Percentiles rank a stretch among this genome's conserved stretches.
phyloP scores from a whole-genome alignment of 768 basidiomycete genomes.

The Hortiboletus flavorubellus region DNA sequence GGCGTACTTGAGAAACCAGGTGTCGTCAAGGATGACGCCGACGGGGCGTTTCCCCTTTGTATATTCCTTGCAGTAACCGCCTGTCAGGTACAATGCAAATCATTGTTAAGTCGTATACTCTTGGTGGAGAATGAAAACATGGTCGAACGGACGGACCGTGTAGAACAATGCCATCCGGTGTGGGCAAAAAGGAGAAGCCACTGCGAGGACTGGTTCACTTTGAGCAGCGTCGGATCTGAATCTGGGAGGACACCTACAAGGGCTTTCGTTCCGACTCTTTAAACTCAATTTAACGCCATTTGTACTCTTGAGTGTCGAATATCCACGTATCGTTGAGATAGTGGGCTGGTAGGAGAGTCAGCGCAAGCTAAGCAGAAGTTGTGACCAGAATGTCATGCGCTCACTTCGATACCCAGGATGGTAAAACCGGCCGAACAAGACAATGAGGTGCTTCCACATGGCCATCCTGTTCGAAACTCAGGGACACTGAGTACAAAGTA shows the following conservation, averaged over 20 bases:
- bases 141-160: constrained; percentile 48
- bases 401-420: constrained; percentile 81
- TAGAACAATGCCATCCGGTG: constrained; percentile 72
- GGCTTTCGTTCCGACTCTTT: constrained; percentile 69
- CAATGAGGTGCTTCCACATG: constrained; percentile 82
- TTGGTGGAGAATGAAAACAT: not conserved
- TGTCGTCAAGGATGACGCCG: constrained; percentile 87
- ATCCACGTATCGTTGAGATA: constrained; percentile 85
- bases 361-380: not conserved
- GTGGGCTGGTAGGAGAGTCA: constrained; percentile 45
- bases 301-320: constrained; percentile 83
- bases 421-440: constrained; percentile 89
- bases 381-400: not conserved
- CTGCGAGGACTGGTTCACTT: constrained; percentile 53
- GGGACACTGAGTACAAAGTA: not conserved
- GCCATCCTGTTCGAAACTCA: constrained; percentile 59
- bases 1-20: constrained; percentile 76
- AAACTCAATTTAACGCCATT: constrained; percentile 77
- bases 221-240: not conserved
- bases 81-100: constrained; percentile 32
- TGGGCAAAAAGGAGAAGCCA: constrained; percentile 83
- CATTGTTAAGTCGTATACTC: too few species aligned
- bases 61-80: constrained; percentile 92
- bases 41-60: constrained; percentile 78
- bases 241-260: constrained; percentile 44